Conservation (phyloP, 306 rosid genomes). For the Vigna reflexopilosa region DNA sequence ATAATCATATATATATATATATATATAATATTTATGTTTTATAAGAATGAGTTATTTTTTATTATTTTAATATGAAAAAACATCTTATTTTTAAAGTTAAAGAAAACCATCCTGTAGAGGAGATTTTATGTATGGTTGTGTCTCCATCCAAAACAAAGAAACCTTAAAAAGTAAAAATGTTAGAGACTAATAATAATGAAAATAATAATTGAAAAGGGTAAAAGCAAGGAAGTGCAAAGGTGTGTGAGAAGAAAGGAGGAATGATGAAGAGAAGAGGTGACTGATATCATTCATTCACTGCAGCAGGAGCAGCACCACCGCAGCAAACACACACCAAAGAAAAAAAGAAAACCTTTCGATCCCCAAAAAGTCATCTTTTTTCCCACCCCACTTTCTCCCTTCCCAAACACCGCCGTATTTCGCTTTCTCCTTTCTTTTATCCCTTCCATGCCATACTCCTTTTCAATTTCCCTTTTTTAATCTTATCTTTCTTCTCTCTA, state of each 20-base stretch:
- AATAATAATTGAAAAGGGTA: neutral
- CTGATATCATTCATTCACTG: slow-evolving; percentile 36
- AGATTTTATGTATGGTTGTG: neutral
- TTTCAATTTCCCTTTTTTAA: slow-evolving; percentile 10
- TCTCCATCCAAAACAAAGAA: neutral
- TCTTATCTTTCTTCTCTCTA: slow-evolving; percentile 21
- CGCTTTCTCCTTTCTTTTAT: slow-evolving; percentile 10
- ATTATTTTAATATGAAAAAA: too few relatives aligned
- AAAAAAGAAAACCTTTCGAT: slow-evolving; percentile 52
- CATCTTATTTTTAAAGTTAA: too few relatives aligned
- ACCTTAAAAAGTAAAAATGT: neutral
- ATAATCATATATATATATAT: too few relatives aligned
- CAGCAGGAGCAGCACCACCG: neutral
- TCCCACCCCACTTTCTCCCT: slow-evolving; percentile 56
- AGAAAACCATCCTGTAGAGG: neutral
- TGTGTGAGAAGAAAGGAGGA: slow-evolving; percentile 8
- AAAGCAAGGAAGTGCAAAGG: neutral
- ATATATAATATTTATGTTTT: too few relatives aligned
- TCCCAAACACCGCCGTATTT: slow-evolving; percentile 54
- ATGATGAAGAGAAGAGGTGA: slow-evolving; percentile 48
- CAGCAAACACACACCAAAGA: neutral
- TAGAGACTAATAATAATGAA: too few relatives aligned
- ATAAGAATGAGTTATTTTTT: too few relatives aligned
- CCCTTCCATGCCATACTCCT: slow-evolving; percentile 1
- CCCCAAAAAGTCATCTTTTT: slow-evolving; percentile 47